phyloP scores from a whole-genome alignment of 2,329 filamentous ascomycete species.

The Arthrinium puccinioides region DNA sequence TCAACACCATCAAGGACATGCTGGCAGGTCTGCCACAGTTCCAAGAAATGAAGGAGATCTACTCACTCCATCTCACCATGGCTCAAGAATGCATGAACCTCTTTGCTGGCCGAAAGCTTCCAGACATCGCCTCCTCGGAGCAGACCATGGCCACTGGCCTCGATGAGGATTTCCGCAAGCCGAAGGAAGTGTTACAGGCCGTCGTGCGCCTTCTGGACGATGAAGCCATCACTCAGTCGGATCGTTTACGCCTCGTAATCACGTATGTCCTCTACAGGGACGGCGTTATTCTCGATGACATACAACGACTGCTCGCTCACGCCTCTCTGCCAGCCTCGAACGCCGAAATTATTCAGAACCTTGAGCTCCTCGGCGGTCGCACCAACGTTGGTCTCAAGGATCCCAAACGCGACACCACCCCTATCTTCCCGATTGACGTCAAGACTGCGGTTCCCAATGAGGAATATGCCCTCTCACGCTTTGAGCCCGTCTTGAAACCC shows the following conservation, averaged over 20 bases:
- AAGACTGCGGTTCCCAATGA: conserved; percentile 52
- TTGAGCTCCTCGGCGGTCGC: conserved; percentile 75
- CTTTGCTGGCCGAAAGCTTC: conserved; percentile 77
- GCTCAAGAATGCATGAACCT: conserved; percentile 94
- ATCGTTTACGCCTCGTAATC: conserved; percentile 78
- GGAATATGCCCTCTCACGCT: conserved; percentile 81
- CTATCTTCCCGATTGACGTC: conserved; percentile 65
- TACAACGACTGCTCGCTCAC: conserved; percentile 78
- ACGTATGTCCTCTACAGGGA: conserved; percentile 82
- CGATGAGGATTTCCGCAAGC: conserved; percentile 86
- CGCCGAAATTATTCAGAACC: conserved; percentile 64
- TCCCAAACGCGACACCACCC: conserved; percentile 52
- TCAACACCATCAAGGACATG: conserved; percentile 96
- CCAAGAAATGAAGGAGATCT: conserved; percentile 90
- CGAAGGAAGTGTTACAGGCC: conserved; percentile 81
- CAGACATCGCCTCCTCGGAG: conserved; percentile 81
- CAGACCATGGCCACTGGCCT: conserved; percentile 87
- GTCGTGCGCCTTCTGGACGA: conserved; percentile 86
- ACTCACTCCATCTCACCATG: conserved; percentile 92
- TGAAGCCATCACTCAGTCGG: conserved; percentile 60
- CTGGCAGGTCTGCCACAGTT: conserved; percentile 90
- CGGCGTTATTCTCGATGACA: conserved; percentile 76
- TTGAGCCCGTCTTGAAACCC: conserved; percentile 72
- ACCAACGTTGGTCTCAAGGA: conserved; percentile 69
- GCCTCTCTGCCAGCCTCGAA: conserved; percentile 70